Conservation (phyloP, 2,329 filamentous ascomycete species). For the Colletotrichum destructivum region DNA sequence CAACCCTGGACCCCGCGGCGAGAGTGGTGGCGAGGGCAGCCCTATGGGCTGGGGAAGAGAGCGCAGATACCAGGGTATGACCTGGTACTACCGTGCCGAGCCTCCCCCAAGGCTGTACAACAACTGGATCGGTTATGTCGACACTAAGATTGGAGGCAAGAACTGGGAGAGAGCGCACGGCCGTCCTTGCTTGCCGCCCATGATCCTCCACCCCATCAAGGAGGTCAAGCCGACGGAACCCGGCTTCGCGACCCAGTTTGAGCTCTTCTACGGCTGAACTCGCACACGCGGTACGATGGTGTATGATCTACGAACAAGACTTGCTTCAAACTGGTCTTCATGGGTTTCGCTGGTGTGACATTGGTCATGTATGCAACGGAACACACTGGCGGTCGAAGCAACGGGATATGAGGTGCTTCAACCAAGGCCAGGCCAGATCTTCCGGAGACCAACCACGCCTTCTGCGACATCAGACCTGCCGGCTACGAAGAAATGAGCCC, state of each 20-base stretch:
- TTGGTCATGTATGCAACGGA: background rate
- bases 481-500: slow-evolving; percentile 4
- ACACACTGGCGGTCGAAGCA: slow-evolving; percentile 9
- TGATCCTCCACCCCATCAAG: slow-evolving; percentile 74
- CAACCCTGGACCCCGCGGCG: slow-evolving; percentile 70
- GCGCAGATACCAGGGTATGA: slow-evolving; percentile 69
- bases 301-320: slow-evolving; percentile 41
- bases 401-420: background rate
- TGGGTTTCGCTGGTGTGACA: background rate
- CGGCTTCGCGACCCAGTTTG: slow-evolving; percentile 57
- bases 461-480: slow-evolving; percentile 14
- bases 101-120: slow-evolving; percentile 73
- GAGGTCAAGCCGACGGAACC: slow-evolving; percentile 67
- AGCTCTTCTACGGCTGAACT: slow-evolving; percentile 56
- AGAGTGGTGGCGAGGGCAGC: slow-evolving; percentile 68
- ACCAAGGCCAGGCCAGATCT: background rate
- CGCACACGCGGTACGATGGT: slow-evolving; percentile 32
- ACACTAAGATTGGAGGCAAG: slow-evolving; percentile 67
- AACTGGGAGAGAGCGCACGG: slow-evolving; percentile 71
- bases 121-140: slow-evolving; percentile 75
- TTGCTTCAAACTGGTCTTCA: slow-evolving; percentile 16
- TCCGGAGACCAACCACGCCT: background rate
- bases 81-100: slow-evolving; percentile 73
- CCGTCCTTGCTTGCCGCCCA: slow-evolving; percentile 70
- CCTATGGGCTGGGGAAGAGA: slow-evolving; percentile 74